These are phyloP conservation scores for Aschersonia sp. DNA, from an alignment of 2,329 filamentous ascomycete genomes.

Conservation along the genomic window DNA sequence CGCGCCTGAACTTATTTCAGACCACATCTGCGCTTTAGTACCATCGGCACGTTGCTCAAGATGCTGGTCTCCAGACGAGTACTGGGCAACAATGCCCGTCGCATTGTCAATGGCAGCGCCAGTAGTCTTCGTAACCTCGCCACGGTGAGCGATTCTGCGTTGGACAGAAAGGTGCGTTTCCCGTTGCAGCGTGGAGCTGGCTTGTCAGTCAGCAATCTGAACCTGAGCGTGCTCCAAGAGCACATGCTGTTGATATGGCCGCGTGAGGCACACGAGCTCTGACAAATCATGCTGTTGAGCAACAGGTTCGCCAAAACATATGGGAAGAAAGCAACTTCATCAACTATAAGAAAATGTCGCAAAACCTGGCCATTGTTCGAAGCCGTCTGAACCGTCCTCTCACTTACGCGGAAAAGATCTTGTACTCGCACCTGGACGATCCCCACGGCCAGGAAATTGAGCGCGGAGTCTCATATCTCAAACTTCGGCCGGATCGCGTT, in stretches of 20 bases:
- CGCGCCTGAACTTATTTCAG: too few relatives aligned
- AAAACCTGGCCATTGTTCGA: constrained; percentile 88
- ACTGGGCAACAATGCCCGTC: constrained; percentile 48
- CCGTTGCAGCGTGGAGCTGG: background rate
- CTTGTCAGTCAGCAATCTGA: background rate
- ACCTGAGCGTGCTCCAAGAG: background rate
- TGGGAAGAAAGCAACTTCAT: constrained; percentile 94
- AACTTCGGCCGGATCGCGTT: constrained; percentile 91
- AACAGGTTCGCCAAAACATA: constrained; percentile 80
- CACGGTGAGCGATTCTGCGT: constrained; percentile 69
- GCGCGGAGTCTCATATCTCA: constrained; percentile 90
- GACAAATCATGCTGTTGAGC: background rate
- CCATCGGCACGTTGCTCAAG: constrained; percentile 21
- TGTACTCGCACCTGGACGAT: constrained; percentile 97
- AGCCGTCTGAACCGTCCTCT: constrained; percentile 81
- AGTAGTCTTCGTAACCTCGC: constrained; percentile 60
- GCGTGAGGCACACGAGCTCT: background rate
- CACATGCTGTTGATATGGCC: background rate
- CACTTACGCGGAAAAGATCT: constrained; percentile 93
- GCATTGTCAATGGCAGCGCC: constrained; percentile 39
- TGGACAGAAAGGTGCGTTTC: constrained; percentile 67
- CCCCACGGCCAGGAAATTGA: constrained; percentile 92
- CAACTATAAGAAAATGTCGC: constrained; percentile 99
- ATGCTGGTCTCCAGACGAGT: constrained; percentile 62
- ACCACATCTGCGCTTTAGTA: too few relatives aligned